A percentile compares a stretch with the other conserved stretches of the same genome.
Conservation (phyloP, 1,284 basidiomycete genomes). For the Malassezia furfur region DNA sequence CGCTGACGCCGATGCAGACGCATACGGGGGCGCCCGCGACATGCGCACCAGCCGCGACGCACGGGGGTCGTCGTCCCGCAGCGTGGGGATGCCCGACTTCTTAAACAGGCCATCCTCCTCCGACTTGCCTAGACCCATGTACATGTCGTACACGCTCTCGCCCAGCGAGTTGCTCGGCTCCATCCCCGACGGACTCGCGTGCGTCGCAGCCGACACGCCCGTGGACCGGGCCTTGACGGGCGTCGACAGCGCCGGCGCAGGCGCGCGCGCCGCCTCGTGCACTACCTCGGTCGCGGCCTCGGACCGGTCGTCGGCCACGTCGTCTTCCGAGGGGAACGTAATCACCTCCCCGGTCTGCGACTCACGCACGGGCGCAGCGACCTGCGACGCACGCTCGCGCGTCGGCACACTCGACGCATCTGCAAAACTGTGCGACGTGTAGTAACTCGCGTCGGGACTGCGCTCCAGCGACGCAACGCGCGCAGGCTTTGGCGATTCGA, state of each 20-base stretch:
- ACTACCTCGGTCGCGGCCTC: background rate
- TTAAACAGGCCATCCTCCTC: conserved; percentile 5
- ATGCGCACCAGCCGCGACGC: background rate
- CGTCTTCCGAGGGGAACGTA: conserved; percentile 7
- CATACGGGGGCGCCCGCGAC: background rate
- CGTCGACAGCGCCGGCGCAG: background rate
- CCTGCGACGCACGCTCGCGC: too few species aligned
- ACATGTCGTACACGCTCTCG: conserved; percentile 14
- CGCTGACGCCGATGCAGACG: background rate
- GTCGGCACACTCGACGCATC: too few species aligned
- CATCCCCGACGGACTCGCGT: background rate
- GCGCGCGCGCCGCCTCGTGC: background rate
- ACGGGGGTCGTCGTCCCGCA: background rate
- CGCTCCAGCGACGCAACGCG: too few species aligned
- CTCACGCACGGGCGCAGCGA: background rate
- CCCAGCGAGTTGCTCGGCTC: background rate
- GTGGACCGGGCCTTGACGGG: background rate
- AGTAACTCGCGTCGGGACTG: too few species aligned
- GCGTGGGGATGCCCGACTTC: background rate
- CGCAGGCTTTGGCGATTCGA: background rate
- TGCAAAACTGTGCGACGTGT: too few species aligned
- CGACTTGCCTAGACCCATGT: background rate
- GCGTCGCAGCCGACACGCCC: background rate
- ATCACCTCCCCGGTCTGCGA: conserved; percentile 8
- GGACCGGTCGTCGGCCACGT: background rate